Conservation (phyloP, 106 monocot species). For the Dendrobium huoshanense region DNA sequence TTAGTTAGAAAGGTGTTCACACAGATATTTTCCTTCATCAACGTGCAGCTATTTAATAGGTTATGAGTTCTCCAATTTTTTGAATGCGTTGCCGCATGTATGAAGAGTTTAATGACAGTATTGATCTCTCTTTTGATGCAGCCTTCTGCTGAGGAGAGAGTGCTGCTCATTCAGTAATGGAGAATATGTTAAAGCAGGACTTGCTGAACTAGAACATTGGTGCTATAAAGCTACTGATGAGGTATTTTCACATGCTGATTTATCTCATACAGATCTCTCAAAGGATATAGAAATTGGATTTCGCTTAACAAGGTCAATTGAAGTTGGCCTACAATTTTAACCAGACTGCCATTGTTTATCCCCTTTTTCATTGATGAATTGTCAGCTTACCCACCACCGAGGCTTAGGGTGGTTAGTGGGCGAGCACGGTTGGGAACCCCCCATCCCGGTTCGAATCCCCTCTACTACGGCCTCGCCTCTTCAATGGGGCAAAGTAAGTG, state of each 20-base stretch:
- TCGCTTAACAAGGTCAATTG: neutral
- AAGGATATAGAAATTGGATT: neutral
- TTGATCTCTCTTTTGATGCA: slow-evolving; percentile 22
- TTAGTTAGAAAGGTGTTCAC: slow-evolving; percentile 92
- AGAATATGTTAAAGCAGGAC: slow-evolving; percentile 96
- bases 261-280: neutral
- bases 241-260: slow-evolving; percentile 25
- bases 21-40: slow-evolving; percentile 99
- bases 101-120: neutral
- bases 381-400: too few relatives aligned
- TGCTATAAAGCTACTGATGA: slow-evolving; percentile 90
- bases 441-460: too few relatives aligned
- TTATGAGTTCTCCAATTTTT: slow-evolving; percentile 12
- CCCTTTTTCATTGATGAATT: neutral
- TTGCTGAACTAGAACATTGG: slow-evolving; percentile 96
- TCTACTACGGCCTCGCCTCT: too few relatives aligned
- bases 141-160: slow-evolving; percentile 89
- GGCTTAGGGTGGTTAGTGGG: too few relatives aligned
- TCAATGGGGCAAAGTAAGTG: too few relatives aligned
- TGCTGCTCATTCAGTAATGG: slow-evolving; percentile 99
- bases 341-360: neutral
- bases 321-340: neutral
- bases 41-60: slow-evolving; percentile 99
- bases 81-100: neutral
- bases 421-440: too few relatives aligned